phyloP scores from a whole-genome alignment of 352 stramenopile genomes.

The Aphanomyces astaci region DNA sequence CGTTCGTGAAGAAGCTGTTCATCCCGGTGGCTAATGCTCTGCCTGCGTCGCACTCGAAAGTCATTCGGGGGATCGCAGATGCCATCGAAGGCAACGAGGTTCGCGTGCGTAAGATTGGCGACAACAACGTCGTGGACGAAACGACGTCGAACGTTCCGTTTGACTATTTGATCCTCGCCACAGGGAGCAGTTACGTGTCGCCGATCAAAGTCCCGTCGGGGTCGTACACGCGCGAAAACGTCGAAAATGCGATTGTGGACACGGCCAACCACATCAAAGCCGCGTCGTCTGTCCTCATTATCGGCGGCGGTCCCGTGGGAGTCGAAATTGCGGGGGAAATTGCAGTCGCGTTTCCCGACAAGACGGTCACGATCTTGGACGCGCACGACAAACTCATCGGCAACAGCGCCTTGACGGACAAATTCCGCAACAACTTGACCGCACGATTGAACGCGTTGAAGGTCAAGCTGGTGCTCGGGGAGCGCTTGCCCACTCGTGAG shows the following conservation, averaged over 20 bases:
- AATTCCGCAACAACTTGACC: constrained; percentile 38
- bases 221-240: constrained; percentile 24
- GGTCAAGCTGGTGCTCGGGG: constrained; percentile 45
- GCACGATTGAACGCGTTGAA: constrained; percentile 32
- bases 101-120: constrained; percentile 30
- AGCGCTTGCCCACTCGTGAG: constrained; percentile 39
- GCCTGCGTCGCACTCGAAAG: constrained; percentile 31
- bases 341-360: constrained; percentile 43
- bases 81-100: constrained; percentile 33
- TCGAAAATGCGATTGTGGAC: constrained; percentile 34
- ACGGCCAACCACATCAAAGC: constrained; percentile 30
- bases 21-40: constrained; percentile 47
- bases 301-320: constrained; percentile 47
- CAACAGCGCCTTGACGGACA: constrained; percentile 36
- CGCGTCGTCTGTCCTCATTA: constrained; percentile 39
- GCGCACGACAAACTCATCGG: constrained; percentile 35
- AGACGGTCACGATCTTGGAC: constrained; percentile 52
- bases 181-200: constrained; percentile 45
- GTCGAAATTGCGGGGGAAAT: constrained; percentile 59
- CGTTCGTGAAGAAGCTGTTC: constrained; percentile 46
- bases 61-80: constrained; percentile 25
- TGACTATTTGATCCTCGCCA: constrained; percentile 57
- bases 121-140: constrained; percentile 26
- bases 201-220: constrained; percentile 39
- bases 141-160: constrained; percentile 33